Conservation (phyloP, 2,329 filamentous ascomycete genomes). For the Claviceps capensis region DNA sequence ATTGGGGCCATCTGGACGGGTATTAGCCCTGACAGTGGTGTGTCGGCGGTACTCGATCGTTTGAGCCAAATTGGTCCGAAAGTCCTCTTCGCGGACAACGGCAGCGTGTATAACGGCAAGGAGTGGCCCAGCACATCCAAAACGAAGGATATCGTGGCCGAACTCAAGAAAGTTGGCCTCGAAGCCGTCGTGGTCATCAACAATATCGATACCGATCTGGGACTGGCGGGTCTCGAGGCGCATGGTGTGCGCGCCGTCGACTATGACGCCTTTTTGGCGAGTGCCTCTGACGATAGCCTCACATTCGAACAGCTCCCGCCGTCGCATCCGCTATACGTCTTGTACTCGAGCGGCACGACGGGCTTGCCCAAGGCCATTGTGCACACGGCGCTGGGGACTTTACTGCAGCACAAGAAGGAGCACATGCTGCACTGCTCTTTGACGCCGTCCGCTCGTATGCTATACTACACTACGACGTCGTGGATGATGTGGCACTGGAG, state of each 20-base stretch:
- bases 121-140: conserved; percentile 70
- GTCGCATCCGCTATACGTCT: conserved; percentile 82
- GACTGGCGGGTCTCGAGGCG: conserved; percentile 25
- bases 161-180: conserved; percentile 45
- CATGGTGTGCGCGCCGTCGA: conserved; percentile 28
- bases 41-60: conserved; percentile 80
- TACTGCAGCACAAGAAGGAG: conserved; percentile 96
- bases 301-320: conserved; percentile 66
- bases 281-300: conserved; percentile 30
- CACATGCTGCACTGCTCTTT: conserved; percentile 80
- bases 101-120: conserved; percentile 82
- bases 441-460: conserved; percentile 54
- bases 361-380: conserved; percentile 83
- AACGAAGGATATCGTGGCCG: conserved; percentile 59
- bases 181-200: conserved; percentile 62
- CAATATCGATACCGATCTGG: conserved; percentile 38
- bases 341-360: conserved; percentile 89
- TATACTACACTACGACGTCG: conserved; percentile 89
- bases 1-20: conserved; percentile 87
- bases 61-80: conserved; percentile 73
- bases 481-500: conserved; percentile 99
- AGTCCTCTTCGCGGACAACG: conserved; percentile 77
- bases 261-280: conserved; percentile 31
- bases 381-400: conserved; percentile 76
- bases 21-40: conserved; percentile 83